Base-by-base conservation (phyloP, 495 filamentous ascomycete genomes). In the Aspergillus baeticus region DNA sequence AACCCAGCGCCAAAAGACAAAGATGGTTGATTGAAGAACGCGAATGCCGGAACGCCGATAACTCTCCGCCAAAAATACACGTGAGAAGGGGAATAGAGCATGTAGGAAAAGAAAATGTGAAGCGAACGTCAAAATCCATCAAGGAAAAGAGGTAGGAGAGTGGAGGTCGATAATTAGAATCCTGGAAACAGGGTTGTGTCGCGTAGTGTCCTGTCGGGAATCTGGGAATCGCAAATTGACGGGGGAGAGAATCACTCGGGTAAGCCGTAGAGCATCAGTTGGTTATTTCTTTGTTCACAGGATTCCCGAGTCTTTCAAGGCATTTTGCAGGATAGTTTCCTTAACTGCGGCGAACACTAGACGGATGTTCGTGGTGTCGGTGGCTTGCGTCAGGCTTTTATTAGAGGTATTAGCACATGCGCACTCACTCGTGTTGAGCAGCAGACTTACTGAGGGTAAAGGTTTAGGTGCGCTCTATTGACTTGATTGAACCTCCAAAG, bases 401-500 rank as follows among this genome's bases (percentile, higher is more conserved):
- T 44, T 53, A 41, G 2, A 34, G 20, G n/a, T 52, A 64, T 80
- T 58, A 80, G 75, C 26, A 2, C 3, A 22, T 17, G n/a, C 17
- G 50, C 7, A 15, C 23, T 10, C 23, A 34, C 20, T 3, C n/a
- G n/a, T 20, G 3, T 36, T 38, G 5, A 17, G 10, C 5, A 43
- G 37, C 42, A 22, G n/a, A 79, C 92, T 74, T 85, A 97, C 94
- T 98, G 94, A 66, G 94, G 94, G 72, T 97, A 98, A 50, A 98
- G 80, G 65, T 96, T 97, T 14, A 98, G 82, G 72, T 97, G 91
- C 18, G 92, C 94, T 53, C 94, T 81, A 67, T 98, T 98, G 61
- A 98, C 94, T 70, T 98, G 94, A 68, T 97, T 97, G 69, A 98
- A 98, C 65, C 95, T 83, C 94, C 95, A 98, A 14, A 98, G 81